Base-by-base conservation (phyloP, 768 basidiomycete species). In the Termitomyces bulborhizus region DNA sequence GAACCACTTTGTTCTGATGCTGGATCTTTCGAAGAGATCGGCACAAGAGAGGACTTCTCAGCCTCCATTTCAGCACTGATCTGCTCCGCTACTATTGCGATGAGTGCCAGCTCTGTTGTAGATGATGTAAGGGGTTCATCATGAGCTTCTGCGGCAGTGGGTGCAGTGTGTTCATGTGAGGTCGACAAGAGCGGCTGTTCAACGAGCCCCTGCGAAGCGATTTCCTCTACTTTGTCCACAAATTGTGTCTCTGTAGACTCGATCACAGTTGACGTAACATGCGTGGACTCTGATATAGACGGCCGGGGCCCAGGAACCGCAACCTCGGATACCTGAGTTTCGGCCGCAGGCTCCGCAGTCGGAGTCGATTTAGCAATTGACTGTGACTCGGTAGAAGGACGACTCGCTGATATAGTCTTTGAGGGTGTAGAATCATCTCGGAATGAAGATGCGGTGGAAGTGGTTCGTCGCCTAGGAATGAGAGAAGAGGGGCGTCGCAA, bases 381-480 rank as follows among this genome's bases (percentile, higher is more conserved):
- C 13, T 37, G 45, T n/a, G 13, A 27, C 6, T 55, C 49, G 34
- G 29, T 29, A 1, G 55, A 56, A 24, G 55, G 46, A 18, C 45
- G 49, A 29, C 29, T 5, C 49, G 39, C 39, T n/a, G 49, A 37
- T 34, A 50, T 26, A n/a, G 45, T n/a, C 45, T 56, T 56, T 27
- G 55, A 40, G 49, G 44, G 41, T 13, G 11, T 51, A 18, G 55
- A 45, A 12, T 46, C 37, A 46, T 56, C 55, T 41, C 45, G 42
- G 9, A 46, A 24, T 9, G 55, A 56, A 0, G 55, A 56, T 32
- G 50, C 40, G 42, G 40, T 51, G 18, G 55, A 56, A 4, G 50
- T 51, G 29, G 55, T 56, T 29, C 55, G 55, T 40, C 55, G 55
- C 34, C 55, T 51, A 15, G 55, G 55, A 27, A 56, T 56, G 34